phyloP scores from a whole-genome alignment of 176 grass and related monocot genomes.

The Chrysopogon serrulatus region DNA sequence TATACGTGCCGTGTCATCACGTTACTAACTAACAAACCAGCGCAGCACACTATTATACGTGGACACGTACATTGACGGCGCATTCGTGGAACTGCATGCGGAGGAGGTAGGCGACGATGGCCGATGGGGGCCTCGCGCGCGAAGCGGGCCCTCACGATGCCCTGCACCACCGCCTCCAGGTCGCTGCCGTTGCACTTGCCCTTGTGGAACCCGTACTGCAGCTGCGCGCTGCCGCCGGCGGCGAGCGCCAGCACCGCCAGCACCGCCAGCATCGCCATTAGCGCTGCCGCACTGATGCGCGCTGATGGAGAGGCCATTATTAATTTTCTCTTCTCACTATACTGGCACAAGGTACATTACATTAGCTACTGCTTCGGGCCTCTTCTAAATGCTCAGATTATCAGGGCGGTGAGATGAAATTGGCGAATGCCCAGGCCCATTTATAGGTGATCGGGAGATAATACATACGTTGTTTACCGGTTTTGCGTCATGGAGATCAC shows the following conservation, averaged over 20 bases:
- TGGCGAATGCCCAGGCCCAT: not conserved
- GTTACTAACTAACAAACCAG: too few relatives aligned
- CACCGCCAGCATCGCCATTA: not conserved
- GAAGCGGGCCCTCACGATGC: slow-evolving; percentile 1
- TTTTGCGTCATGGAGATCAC: too few relatives aligned
- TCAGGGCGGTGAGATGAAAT: not conserved
- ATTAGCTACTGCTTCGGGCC: not conserved
- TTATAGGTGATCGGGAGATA: not conserved
- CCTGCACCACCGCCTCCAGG: slow-evolving; percentile 22
- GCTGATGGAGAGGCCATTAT: not conserved
- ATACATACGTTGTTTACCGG: too few relatives aligned
- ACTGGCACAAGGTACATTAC: not conserved
- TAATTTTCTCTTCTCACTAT: too few relatives aligned
- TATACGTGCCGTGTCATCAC: too few relatives aligned
- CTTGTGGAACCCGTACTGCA: slow-evolving; percentile 34
- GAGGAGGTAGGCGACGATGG: slow-evolving; percentile 38
- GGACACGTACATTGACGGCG: slow-evolving; percentile 19
- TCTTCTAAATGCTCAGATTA: not conserved
- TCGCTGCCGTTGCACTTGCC: slow-evolving; percentile 21
- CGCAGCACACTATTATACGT: too few relatives aligned
- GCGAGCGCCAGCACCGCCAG: slow-evolving; percentile 3
- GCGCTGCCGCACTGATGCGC: not conserved
- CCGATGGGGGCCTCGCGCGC: not conserved
- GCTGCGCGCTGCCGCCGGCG: not conserved
- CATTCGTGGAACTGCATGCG: slow-evolving; percentile 59